A percentile compares a stretch with the other conserved stretches of the same genome.
These are phyloP conservation scores for Naegleria fowleri DNA, from an alignment of 208 protist genomes.

Conservation along the genomic window DNA sequence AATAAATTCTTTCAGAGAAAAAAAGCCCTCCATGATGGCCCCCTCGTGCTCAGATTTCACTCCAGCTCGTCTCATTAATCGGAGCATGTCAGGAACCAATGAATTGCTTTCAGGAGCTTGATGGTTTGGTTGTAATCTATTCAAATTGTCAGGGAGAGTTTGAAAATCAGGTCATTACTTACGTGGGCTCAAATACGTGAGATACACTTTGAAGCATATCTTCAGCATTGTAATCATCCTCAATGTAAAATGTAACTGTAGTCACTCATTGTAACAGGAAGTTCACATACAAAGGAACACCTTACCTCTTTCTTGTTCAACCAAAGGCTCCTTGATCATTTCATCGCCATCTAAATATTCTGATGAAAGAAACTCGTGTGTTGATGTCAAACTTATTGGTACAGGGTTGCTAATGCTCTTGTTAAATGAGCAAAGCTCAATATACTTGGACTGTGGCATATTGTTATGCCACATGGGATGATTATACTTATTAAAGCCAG, in stretches of 20 bases:
- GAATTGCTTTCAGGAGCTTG: neutral
- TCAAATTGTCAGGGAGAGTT: no score
- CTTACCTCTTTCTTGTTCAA: no score
- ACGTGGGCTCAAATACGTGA: neutral
- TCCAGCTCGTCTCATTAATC: neutral
- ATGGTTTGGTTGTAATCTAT: neutral
- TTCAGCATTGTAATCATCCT: neutral
- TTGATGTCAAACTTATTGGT: neutral
- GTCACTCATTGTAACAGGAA: neutral
- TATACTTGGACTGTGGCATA: neutral
- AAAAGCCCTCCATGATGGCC: neutral
- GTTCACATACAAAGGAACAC: neutral
- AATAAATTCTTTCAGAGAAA: neutral
- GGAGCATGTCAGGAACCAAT: neutral
- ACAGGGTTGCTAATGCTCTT: neutral
- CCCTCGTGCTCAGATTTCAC: neutral
- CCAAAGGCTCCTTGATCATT: neutral
- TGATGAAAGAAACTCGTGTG: neutral
- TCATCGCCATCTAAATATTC: neutral
- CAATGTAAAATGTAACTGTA: neutral
- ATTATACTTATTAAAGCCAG: neutral
- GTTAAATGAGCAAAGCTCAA: no score
- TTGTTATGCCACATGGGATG: neutral
- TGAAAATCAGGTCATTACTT: neutral
- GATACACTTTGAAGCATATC: neutral